These are phyloP conservation scores for Bonia amplexicaulis DNA, from an alignment of 176 grass and related monocot genomes.

Conservation along the genomic window DNA sequence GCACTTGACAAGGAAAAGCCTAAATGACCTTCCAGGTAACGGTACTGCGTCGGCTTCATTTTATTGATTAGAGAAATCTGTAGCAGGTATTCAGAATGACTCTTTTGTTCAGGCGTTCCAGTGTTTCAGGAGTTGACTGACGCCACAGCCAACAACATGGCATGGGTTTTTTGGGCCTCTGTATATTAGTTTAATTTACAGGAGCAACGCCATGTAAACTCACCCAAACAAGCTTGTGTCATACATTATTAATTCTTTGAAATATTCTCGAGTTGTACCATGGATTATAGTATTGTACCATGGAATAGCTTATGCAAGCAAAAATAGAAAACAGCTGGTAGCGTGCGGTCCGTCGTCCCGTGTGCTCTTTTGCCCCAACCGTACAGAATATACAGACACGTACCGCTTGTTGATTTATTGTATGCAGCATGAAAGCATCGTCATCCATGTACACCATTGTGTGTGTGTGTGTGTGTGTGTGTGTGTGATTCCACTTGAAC, in stretches of 20 bases:
- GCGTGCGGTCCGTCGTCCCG: background rate
- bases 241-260: background rate
- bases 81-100: background rate
- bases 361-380: background rate
- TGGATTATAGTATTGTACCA: background rate
- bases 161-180: background rate
- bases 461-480: background rate
- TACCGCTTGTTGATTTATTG: background rate
- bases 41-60: background rate
- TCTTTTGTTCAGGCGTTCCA: background rate
- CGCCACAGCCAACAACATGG: background rate
- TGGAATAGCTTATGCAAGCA: background rate
- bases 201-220: background rate
- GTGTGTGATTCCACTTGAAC: background rate
- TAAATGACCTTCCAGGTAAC: conserved; percentile 3
- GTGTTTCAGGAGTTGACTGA: background rate
- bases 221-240: background rate
- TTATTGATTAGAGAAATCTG: background rate
- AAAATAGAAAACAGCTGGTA: background rate
- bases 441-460: background rate
- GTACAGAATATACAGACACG: background rate
- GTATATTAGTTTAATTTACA: background rate
- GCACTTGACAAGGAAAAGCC: conserved; percentile 32
- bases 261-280: background rate
- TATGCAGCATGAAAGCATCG: background rate